Percentiles rank a stretch among this genome's conserved stretches.
These are phyloP conservation scores for Ophiostoma sp. DNA, from an alignment of 2,329 filamentous ascomycete species.

Conservation along the genomic window DNA sequence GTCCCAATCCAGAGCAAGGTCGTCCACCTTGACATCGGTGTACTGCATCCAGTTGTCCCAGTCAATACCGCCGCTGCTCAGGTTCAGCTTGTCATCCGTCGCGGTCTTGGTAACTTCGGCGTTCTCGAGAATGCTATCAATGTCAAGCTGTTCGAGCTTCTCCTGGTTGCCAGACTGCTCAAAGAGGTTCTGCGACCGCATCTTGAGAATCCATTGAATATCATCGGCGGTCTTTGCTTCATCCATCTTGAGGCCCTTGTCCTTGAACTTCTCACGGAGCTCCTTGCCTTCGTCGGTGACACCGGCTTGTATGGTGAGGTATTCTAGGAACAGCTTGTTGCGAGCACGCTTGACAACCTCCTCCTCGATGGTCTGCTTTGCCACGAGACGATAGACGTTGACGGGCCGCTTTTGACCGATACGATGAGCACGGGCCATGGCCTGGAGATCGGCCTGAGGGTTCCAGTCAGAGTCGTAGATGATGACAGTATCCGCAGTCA, in stretches of 20 bases:
- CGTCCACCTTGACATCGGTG: constrained; percentile 93
- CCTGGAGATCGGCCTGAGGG: constrained; percentile 93
- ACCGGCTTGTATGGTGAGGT: constrained; percentile 92
- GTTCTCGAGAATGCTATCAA: constrained; percentile 93
- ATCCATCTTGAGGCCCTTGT: constrained; percentile 65
- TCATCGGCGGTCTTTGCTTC: constrained; percentile 90
- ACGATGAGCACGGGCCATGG: constrained; percentile 96
- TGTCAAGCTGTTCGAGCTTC: constrained; percentile 93
- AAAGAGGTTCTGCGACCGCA: constrained; percentile 98
- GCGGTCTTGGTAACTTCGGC: constrained; percentile 96
- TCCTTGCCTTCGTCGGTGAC: constrained; percentile 93
- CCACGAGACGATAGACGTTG: constrained; percentile 91
- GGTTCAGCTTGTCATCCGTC: constrained; percentile 82
- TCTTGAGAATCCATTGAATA: constrained; percentile 93
- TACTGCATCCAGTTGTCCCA: constrained; percentile 97
- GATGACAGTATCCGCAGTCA: constrained; percentile 97
- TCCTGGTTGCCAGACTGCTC: constrained; percentile 95
- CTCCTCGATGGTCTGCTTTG: constrained; percentile 97
- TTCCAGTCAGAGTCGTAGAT: constrained; percentile 99
- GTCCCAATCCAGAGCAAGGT: constrained; percentile 79
- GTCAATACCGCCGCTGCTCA: constrained; percentile 77
- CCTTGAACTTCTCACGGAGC: constrained; percentile 66
- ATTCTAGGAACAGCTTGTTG: constrained; percentile 96
- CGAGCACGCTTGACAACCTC: constrained; percentile 93
- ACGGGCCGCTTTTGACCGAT: constrained; percentile 96